Conservation (phyloP, 192 early-diverging fungal species). For the Funneliformis mosseae region DNA sequence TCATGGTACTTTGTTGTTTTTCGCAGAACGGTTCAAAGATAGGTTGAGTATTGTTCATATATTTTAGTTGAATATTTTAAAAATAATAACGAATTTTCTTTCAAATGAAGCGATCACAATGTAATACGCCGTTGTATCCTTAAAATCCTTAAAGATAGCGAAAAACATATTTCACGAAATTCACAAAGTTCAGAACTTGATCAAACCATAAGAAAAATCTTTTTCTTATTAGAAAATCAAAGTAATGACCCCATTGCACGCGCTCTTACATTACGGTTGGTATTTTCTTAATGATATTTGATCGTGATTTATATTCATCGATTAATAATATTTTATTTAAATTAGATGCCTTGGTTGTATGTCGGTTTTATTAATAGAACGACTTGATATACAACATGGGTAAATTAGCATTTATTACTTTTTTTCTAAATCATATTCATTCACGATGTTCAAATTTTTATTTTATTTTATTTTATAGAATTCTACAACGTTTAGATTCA, state of each 20-base stretch:
- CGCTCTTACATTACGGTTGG: constrained; percentile 4
- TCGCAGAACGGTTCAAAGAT: constrained; percentile 19
- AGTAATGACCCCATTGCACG: constrained; percentile 27
- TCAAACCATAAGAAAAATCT: constrained; percentile 10
- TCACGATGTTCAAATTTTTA: not conserved
- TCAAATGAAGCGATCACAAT: constrained; percentile 10
- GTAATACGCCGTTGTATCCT: constrained; percentile 1
- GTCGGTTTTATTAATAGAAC: constrained; percentile 25
- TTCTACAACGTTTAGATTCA: constrained; percentile 28
- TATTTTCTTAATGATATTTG: not conserved
- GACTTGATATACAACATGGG: constrained; percentile 23
- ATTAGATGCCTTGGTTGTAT: constrained; percentile 23
- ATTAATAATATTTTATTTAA: not conserved
- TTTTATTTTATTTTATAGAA: constrained; percentile 14
- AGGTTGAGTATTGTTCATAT: not conserved
- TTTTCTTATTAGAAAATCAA: constrained; percentile 21
- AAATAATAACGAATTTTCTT: not conserved
- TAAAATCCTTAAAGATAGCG: constrained; percentile 17
- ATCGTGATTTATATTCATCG: not conserved
- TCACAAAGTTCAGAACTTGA: not conserved
- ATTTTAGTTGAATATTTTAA: not conserved
- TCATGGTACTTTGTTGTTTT: not conserved
- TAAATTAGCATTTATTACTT: not conserved
- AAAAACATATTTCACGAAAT: constrained; percentile 12
- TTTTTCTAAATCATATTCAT: not conserved